A percentile compares a stretch with the other conserved stretches of the same genome.
Conservation (phyloP, 371 early-diverging fungal species). For the Mortierella sp. region DNA sequence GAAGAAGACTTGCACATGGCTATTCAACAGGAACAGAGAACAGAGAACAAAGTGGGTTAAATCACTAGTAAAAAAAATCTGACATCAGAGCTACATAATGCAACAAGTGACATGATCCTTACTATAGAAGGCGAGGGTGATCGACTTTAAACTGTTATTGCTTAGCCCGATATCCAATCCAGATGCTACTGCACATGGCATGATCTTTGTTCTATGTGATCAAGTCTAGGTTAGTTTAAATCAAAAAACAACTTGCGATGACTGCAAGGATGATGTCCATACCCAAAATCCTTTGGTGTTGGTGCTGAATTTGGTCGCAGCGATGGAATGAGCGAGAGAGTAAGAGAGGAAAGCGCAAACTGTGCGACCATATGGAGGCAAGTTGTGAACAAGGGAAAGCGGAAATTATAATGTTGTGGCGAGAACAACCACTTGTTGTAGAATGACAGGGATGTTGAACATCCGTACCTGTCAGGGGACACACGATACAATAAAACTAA, state of each 20-base stretch:
- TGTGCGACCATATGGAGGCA: conserved; percentile 81
- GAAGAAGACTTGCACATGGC: conserved; percentile 95
- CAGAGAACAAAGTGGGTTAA: neutral
- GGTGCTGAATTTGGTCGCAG: conserved; percentile 69
- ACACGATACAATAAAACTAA: neutral
- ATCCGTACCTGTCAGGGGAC: conserved; percentile 29
- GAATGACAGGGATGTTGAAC: conserved; percentile 79
- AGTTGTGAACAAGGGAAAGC: conserved; percentile 85
- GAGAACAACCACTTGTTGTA: conserved; percentile 95
- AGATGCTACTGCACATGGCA: conserved; percentile 94
- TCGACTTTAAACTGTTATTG: conserved; percentile 84
- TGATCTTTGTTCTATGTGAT: conserved; percentile 63
- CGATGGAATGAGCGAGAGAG: conserved; percentile 65
- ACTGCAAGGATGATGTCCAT: conserved; percentile 1
- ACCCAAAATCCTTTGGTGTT: conserved; percentile 69
- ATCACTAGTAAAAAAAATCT: too few species aligned
- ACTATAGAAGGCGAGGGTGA: conserved; percentile 92
- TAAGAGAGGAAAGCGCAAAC: conserved; percentile 68
- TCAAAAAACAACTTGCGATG: neutral
- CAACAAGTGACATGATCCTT: conserved; percentile 22
- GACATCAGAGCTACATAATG: neutral
- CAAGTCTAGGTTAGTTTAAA: neutral
- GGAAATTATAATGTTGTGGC: conserved; percentile 77
- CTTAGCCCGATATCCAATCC: conserved; percentile 93
- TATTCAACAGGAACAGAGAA: conserved; percentile 20